A percentile compares a stretch with the other conserved stretches of the same genome.
These are phyloP conservation scores for Tetracladium marchalianum DNA, from an alignment of 495 filamentous ascomycete species.

Conservation along the genomic window DNA sequence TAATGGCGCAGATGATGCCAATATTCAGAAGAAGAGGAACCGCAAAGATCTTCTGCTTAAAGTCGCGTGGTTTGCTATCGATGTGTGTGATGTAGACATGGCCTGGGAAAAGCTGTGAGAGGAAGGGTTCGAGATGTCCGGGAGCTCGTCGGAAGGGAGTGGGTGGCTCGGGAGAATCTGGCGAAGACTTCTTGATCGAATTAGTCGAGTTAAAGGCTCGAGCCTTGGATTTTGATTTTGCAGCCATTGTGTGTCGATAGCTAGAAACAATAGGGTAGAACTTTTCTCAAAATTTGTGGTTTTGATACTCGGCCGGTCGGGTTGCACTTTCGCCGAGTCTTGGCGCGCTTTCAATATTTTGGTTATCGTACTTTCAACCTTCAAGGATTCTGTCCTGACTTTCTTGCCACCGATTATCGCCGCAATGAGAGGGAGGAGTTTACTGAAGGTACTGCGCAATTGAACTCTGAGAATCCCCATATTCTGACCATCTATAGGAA, in stretches of 20 bases:
- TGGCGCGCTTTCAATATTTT: neutral
- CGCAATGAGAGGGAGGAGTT: constrained; percentile 17
- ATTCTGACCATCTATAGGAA: constrained; percentile 17
- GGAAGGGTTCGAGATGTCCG: constrained; percentile 44
- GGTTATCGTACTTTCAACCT: constrained; percentile 2
- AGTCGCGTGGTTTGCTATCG: constrained; percentile 49
- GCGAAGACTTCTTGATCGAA: neutral
- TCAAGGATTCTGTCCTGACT: neutral
- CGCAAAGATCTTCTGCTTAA: constrained; percentile 69
- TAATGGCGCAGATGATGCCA: constrained; percentile 44
- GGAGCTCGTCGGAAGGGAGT: constrained; percentile 54
- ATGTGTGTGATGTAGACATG: constrained; percentile 74
- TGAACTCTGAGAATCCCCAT: neutral
- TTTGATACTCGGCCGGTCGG: constrained; percentile 2
- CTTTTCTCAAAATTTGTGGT: neutral
- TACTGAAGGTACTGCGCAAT: constrained; percentile 11
- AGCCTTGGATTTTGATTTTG: constrained; percentile 8
- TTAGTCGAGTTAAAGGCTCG: constrained; percentile 7
- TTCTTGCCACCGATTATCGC: constrained; percentile 3
- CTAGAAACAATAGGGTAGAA: neutral
- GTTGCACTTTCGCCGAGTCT: neutral
- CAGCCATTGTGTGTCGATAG: constrained; percentile 11
- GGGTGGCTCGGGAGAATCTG: constrained; percentile 21
- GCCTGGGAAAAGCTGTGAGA: constrained; percentile 44
- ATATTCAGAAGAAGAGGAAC: constrained; percentile 64